Conservation (phyloP, 495 filamentous ascomycete species). For the Opeltia flavorubescens region DNA sequence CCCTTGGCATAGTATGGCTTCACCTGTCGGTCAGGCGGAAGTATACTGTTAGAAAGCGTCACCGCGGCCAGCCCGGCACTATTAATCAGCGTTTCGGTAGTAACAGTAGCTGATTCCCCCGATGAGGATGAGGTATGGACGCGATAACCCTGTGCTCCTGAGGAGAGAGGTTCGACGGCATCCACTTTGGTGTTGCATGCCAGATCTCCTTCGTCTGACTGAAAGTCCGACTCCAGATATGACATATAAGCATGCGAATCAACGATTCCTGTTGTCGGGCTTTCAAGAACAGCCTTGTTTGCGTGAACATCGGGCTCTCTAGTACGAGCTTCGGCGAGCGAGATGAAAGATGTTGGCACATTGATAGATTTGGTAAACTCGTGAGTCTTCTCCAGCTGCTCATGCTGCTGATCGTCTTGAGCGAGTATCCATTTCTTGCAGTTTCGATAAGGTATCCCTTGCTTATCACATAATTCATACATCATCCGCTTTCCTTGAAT, state of each 20-base stretch:
- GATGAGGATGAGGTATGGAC: conserved; percentile 35
- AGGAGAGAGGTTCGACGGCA: conserved; percentile 36
- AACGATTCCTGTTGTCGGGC: conserved; percentile 74
- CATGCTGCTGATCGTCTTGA: conserved; percentile 56
- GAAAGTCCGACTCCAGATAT: conserved; percentile 59
- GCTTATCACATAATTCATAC: conserved; percentile 58
- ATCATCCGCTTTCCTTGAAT: conserved; percentile 59
- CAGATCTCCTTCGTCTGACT: conserved; percentile 59
- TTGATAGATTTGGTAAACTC: conserved; percentile 47
- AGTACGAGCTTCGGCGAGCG: conserved; percentile 38
- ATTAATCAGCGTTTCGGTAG: conserved; percentile 65
- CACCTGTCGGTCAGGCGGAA: conserved; percentile 41
- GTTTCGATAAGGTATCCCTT: conserved; percentile 55
- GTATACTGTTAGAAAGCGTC: conserved; percentile 65
- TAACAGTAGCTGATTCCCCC: conserved; percentile 43
- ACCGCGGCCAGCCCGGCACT: conserved; percentile 71
- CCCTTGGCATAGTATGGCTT: conserved; percentile 80
- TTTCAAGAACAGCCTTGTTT: conserved; percentile 61
- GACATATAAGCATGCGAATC: conserved; percentile 80
- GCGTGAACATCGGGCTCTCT: conserved; percentile 65
- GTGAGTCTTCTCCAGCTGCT: conserved; percentile 50
- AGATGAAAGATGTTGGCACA: conserved; percentile 62
- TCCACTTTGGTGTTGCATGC: conserved; percentile 52
- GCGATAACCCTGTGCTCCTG: conserved; percentile 35
- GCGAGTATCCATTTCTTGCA: conserved; percentile 93